phyloP scores from a whole-genome alignment of 108 stramenopile species.

The Thalassiosira profunda region DNA sequence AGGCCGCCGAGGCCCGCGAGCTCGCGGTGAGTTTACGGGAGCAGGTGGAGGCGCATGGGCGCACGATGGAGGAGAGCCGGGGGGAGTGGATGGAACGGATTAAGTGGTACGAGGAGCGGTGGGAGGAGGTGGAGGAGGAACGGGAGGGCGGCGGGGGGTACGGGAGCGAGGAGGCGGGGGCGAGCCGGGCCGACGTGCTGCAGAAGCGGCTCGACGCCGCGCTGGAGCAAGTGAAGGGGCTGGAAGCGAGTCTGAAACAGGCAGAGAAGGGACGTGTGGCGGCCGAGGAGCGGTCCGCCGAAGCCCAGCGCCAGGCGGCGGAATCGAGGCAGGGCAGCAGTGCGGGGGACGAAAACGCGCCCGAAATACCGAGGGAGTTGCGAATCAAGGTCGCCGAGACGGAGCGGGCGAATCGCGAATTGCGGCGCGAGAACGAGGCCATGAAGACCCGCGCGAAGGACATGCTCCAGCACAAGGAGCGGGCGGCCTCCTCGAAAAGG shows the following conservation, averaged over 20 bases:
- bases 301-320: slow-evolving; percentile 8
- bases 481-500: slow-evolving; percentile 30
- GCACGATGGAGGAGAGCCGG: slow-evolving; percentile 40
- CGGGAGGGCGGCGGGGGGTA: slow-evolving; percentile 1
- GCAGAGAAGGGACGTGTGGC: slow-evolving; percentile 15
- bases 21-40: slow-evolving; percentile 58
- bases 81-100: slow-evolving; percentile 29
- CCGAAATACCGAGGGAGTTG: slow-evolving; percentile 22
- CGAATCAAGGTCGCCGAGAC: slow-evolving; percentile 75
- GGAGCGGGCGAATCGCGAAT: slow-evolving; percentile 79
- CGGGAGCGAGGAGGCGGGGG: slow-evolving; percentile 7
- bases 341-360: slow-evolving; percentile 19
- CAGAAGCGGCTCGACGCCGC: slow-evolving; percentile 32
- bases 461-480: slow-evolving; percentile 58
- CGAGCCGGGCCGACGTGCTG: slow-evolving; percentile 36
- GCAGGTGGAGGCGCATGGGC: slow-evolving; percentile 44
- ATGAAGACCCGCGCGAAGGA: slow-evolving; percentile 42
- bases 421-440: slow-evolving; percentile 50
- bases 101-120: slow-evolving; percentile 37
- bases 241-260: slow-evolving; percentile 19
- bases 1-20: slow-evolving; percentile 57
- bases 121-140: slow-evolving; percentile 22
- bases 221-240: slow-evolving; percentile 30
- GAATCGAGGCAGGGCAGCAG: not conserved
- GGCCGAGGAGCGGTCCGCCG: slow-evolving; percentile 12